phyloP scores from a whole-genome alignment of 495 filamentous ascomycete species.

The Hypoxylon trugodes region DNA sequence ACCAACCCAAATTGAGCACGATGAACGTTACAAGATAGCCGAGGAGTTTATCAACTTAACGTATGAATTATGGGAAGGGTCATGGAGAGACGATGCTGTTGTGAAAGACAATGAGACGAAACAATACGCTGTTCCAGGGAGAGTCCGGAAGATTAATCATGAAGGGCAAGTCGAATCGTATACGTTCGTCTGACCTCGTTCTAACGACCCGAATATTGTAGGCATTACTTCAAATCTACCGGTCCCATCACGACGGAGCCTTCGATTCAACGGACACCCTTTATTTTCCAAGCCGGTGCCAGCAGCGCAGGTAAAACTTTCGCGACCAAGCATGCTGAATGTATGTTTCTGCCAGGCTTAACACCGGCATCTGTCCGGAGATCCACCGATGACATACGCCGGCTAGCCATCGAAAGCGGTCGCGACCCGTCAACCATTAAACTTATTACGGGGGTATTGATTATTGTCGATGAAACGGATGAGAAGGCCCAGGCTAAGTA shows the following conservation, averaged over 20 bases:
- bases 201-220: not conserved
- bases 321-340: constrained; percentile 60
- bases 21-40: constrained; percentile 64
- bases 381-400: constrained; percentile 58
- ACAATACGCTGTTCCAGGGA: constrained; percentile 56
- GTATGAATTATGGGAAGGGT: constrained; percentile 55
- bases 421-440: constrained; percentile 62
- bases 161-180: constrained; percentile 60
- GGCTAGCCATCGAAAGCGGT: constrained; percentile 53
- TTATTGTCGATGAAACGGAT: constrained; percentile 58
- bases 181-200: constrained; percentile 54
- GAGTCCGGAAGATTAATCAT: constrained; percentile 60
- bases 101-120: constrained; percentile 51
- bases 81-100: constrained; percentile 60
- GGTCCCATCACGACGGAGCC: constrained; percentile 40
- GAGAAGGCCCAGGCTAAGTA: constrained; percentile 61
- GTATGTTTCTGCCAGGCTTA: constrained; percentile 56
- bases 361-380: not conserved
- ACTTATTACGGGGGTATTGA: constrained; percentile 60
- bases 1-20: constrained; percentile 50
- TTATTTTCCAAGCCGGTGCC: constrained; percentile 66
- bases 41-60: constrained; percentile 56
- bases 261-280: constrained; percentile 62
- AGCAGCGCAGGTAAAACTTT: constrained; percentile 56
- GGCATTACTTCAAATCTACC: constrained; percentile 3